These are phyloP conservation scores for Colletotrichum neosansevieriae DNA, from an alignment of 2,329 filamentous ascomycete genomes.

Conservation along the genomic window DNA sequence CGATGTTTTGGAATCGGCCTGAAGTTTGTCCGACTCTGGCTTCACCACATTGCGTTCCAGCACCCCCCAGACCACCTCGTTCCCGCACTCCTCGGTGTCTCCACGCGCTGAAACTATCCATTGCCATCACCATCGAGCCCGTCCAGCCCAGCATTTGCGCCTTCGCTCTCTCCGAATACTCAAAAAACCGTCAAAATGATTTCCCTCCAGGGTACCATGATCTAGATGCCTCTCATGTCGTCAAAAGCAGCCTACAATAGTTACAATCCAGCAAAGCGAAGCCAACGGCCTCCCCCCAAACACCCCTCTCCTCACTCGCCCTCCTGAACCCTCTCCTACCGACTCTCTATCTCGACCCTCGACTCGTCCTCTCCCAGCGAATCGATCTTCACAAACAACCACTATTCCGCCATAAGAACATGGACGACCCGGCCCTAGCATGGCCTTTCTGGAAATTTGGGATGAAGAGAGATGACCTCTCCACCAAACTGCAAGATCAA, in stretches of 20 bases:
- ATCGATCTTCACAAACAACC: neutral
- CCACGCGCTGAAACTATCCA: slow-evolving; percentile 40
- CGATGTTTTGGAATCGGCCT: slow-evolving; percentile 38
- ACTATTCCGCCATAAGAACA: slow-evolving; percentile 45
- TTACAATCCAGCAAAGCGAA: slow-evolving; percentile 18
- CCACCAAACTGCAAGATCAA: slow-evolving; percentile 68
- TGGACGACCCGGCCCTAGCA: slow-evolving; percentile 66
- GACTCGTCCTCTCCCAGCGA: neutral
- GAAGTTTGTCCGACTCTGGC: slow-evolving; percentile 33
- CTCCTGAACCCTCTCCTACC: slow-evolving; percentile 1
- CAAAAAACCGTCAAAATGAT: neutral
- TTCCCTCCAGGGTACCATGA: neutral
- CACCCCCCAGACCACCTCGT: slow-evolving; percentile 38
- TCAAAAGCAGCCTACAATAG: slow-evolving; percentile 1
- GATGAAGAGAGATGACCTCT: slow-evolving; percentile 70
- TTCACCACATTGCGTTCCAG: slow-evolving; percentile 38
- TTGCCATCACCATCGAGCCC: slow-evolving; percentile 37
- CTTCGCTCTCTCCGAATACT: slow-evolving; percentile 14
- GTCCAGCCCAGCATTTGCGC: slow-evolving; percentile 12
- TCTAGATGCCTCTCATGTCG: slow-evolving; percentile 37
- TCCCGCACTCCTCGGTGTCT: slow-evolving; percentile 39
- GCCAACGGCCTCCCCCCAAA: slow-evolving; percentile 30
- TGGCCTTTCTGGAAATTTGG: slow-evolving; percentile 75
- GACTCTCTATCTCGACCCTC: slow-evolving; percentile 11
- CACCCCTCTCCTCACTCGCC: slow-evolving; percentile 1